phyloP scores from a whole-genome alignment of 2,329 filamentous ascomycete genomes.

The Fusarium longipes region DNA sequence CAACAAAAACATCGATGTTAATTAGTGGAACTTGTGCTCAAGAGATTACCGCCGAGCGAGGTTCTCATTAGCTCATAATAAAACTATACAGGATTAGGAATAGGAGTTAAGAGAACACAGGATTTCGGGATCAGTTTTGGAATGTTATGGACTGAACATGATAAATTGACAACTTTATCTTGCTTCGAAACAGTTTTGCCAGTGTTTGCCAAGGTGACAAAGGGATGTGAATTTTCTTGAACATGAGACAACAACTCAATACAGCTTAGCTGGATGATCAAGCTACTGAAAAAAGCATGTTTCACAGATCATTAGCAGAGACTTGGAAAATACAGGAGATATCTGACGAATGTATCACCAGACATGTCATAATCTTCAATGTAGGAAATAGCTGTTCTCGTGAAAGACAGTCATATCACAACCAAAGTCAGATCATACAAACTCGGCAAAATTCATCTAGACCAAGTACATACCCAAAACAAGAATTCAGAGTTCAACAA shows the following conservation, averaged over 20 bases:
- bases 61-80: neutral
- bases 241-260: neutral
- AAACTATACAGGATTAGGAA: neutral
- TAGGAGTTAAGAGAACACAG: neutral
- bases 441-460: neutral
- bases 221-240: neutral
- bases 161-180: neutral
- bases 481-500: neutral
- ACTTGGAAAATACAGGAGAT: neutral
- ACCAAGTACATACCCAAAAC: neutral
- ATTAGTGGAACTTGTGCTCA: constrained; percentile 35
- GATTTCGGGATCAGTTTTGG: neutral
- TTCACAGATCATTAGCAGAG: too few relatives aligned
- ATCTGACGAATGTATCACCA: neutral
- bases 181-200: neutral
- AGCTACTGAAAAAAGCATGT: too few relatives aligned
- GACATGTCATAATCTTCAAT: neutral
- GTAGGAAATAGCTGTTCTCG: neutral
- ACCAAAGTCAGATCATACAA: neutral
- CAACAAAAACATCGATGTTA: constrained; percentile 51
- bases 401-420: too few relatives aligned
- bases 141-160: neutral
- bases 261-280: neutral
- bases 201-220: neutral
- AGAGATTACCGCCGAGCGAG: neutral